Evolutionary conservation across 345 rosid species (phyloP).

Genomic region (Barbarea vulgaris): DNA sequence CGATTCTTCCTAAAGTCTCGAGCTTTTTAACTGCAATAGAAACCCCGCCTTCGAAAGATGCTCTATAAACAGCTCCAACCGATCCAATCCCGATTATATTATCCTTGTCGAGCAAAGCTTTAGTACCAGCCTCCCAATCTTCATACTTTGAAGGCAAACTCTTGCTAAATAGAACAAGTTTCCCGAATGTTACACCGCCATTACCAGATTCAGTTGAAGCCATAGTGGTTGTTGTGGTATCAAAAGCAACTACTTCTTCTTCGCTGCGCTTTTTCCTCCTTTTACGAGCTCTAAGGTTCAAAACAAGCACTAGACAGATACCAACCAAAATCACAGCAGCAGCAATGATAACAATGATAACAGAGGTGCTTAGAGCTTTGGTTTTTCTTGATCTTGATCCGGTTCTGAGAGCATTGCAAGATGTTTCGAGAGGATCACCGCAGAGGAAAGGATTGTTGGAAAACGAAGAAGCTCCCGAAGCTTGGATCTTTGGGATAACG

Average conservation of each 20-base stretch:
- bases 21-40: constrained; percentile 96
- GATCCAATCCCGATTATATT: constrained; percentile 83
- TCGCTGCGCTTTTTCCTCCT: constrained; percentile 42
- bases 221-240: constrained; percentile 45
- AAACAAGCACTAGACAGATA: constrained; percentile 70
- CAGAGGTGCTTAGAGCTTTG: constrained; percentile 68
- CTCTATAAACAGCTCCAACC: constrained; percentile 77
- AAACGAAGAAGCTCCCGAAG: constrained; percentile 68
- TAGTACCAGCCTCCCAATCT: constrained; percentile 95
- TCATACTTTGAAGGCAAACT: constrained; percentile 88
- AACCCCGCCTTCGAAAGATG: constrained; percentile 81
- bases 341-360: constrained; percentile 79
- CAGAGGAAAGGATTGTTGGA: constrained; percentile 73
- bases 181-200: constrained; percentile 68
- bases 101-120: constrained; percentile 90
- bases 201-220: constrained; percentile 31
- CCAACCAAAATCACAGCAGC: constrained; percentile 83
- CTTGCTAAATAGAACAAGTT: constrained; percentile 93
- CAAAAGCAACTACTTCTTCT: constrained; percentile 52
- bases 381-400: constrained; percentile 43
- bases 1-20: constrained; percentile 79
- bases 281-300: constrained; percentile 75
- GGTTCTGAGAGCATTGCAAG: constrained; percentile 51
- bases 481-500: constrained; percentile 56
- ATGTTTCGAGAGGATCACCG: constrained; percentile 64